Evolutionary conservation across 2,329 filamentous ascomycete species (phyloP).

Genomic region (Aspergillus pseudoglaucus): DNA sequence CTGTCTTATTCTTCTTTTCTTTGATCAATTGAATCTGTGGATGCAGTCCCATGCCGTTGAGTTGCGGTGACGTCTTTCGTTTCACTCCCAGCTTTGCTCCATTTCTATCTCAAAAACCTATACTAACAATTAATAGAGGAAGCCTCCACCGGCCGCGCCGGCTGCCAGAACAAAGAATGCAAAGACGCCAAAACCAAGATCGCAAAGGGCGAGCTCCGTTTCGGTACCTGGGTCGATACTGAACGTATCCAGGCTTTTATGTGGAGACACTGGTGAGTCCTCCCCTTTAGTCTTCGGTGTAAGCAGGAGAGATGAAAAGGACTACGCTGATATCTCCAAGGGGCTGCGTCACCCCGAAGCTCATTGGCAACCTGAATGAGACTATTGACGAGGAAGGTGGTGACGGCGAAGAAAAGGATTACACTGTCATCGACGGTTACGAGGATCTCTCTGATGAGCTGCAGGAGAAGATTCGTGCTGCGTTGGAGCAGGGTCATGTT

Average conservation of each 20-base stretch:
- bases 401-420: constrained; percentile 48
- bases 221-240: constrained; percentile 66
- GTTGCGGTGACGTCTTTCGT: too few relatives aligned
- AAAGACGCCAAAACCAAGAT: constrained; percentile 66
- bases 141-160: constrained; percentile 64
- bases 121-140: constrained; percentile 50
- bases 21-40: neutral
- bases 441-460: constrained; percentile 65
- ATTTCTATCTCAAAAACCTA: neutral
- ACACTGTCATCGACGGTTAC: constrained; percentile 68
- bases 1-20: neutral
- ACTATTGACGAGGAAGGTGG: constrained; percentile 38
- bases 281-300: neutral
- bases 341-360: constrained; percentile 79
- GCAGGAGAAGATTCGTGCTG: constrained; percentile 67
- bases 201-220: constrained; percentile 68
- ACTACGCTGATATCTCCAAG: constrained; percentile 39
- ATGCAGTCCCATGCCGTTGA: too few relatives aligned
- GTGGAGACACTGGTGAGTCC: constrained; percentile 79
- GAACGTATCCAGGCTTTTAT: constrained; percentile 57
- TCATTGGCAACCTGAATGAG: constrained; percentile 58
- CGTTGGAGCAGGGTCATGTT: constrained; percentile 71
- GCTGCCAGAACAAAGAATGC: constrained; percentile 67
- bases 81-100: too few relatives aligned
- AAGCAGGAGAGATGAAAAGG: neutral